Conservation (phyloP, 1,284 basidiomycete genomes). For the Mycena citricolor region DNA sequence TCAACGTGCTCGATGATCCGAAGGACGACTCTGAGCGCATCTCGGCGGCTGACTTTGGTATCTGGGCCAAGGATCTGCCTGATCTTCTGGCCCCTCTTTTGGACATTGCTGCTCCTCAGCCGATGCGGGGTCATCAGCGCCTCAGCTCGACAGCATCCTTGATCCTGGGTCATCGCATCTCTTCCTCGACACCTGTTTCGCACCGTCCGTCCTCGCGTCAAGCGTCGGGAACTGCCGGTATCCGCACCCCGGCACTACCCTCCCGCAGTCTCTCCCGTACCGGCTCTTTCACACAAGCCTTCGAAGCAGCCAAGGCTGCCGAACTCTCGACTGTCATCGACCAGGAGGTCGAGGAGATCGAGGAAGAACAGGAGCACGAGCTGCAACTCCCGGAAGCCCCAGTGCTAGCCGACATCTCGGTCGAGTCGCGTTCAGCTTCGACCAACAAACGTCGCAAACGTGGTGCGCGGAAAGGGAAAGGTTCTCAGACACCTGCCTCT, state of each 20-base stretch:
- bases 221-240: constrained; percentile 42
- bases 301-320: constrained; percentile 44
- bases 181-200: constrained; percentile 60
- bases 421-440: constrained; percentile 56
- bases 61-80: constrained; percentile 83
- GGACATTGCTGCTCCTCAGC: constrained; percentile 30
- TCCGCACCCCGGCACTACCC: constrained; percentile 48
- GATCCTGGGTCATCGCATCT: constrained; percentile 60
- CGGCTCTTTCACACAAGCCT: constrained; percentile 57
- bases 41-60: constrained; percentile 81
- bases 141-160: constrained; percentile 53
- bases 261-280: constrained; percentile 60
- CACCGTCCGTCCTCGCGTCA: constrained; percentile 67
- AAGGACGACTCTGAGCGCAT: constrained; percentile 61
- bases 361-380: constrained; percentile 34
- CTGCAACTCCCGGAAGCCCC: constrained; percentile 37
- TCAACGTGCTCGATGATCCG: constrained; percentile 74
- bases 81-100: constrained; percentile 53
- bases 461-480: constrained; percentile 73
- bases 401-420: constrained; percentile 32
- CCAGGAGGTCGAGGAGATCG: constrained; percentile 46
- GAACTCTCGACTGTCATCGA: constrained; percentile 54
- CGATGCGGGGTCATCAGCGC: constrained; percentile 44
- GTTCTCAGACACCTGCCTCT: constrained; percentile 26
- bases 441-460: constrained; percentile 77